Evolutionary conservation across 2,329 filamentous ascomycete species (phyloP).

Genomic region (Celoporthe dispersa): DNA sequence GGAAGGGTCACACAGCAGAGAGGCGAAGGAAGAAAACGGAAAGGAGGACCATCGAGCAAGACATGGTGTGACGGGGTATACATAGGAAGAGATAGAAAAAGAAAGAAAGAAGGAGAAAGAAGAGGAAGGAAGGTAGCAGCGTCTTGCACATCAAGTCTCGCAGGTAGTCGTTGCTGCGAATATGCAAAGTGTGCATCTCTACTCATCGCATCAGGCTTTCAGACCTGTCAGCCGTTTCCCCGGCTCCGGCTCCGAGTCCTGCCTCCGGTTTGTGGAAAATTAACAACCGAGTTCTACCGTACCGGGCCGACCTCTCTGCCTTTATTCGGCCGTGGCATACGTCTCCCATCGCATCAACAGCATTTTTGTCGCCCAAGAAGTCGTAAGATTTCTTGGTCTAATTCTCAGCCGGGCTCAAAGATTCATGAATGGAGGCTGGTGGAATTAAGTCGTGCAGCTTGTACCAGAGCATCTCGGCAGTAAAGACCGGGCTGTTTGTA

Average conservation of each 20-base stretch:
- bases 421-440: background rate
- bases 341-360: background rate
- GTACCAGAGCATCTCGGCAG: background rate
- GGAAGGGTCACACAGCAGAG: background rate
- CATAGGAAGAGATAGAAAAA: background rate
- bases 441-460: too few relatives aligned
- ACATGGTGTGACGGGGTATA: too few relatives aligned
- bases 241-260: background rate
- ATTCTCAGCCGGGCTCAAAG: background rate
- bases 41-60: background rate
- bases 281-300: background rate
- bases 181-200: background rate
- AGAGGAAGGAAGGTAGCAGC: too few relatives aligned
- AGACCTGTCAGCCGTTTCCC: background rate
- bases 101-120: background rate
- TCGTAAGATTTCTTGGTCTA: background rate
- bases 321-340: too few relatives aligned
- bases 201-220: background rate
- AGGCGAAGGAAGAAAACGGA: background rate
- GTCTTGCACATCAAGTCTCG: too few relatives aligned
- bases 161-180: background rate
- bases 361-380: background rate
- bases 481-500: background rate
- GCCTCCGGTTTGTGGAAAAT: slow-evolving; percentile 17
- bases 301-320: background rate